Evolutionary conservation across 208 protist species (phyloP), one percentile per base, ranked within the genome.

Genomic region (Willaertia magna): DNA sequence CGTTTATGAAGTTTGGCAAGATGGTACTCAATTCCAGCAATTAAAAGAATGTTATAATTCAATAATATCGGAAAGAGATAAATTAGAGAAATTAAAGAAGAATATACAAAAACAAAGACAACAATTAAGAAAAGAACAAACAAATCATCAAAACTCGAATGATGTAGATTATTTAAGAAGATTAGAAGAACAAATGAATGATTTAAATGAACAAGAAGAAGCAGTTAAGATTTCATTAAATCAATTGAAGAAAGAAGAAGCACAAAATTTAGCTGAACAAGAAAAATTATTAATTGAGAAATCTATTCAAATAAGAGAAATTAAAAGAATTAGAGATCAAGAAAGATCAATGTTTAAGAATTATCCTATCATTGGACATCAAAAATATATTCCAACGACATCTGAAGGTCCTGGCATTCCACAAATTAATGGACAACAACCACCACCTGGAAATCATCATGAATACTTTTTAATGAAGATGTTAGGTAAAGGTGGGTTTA

Each of bases 401-500:
- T 26, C 55, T 34, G 55, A 67, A 6, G 55, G 55, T 67, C 55
- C 55, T 34, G 55, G 55, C 26, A 67, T 26, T 14, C 55, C 55
- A 34, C 55, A 67, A 67, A 67, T 67, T n/a, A 67, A 67, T 34
- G 55, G 55, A 1, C 55, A 67, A 67, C 55, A 67, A 34, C 55
- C 55, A 34, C 55, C 26, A 34, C 55, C 55, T 34, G 34, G 55
- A 34, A 67, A 67, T 34, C 46, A 84, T n/a, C 11, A 84, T 43
- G n/a, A 46, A 34, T 98, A 96, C 86, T 85, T 97, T 22, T 86
- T 98, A 76, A 90, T 97, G 87, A 88, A 91, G 49, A 90, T 98
- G 59, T 90, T 97, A 40, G 96, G 96, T 76, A 97, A 96, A 86
- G 96, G 96, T 39, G 96, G 96, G 30, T 98, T 97, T 87, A 95